phyloP scores from a whole-genome alignment of 2,329 filamentous ascomycete species.

The Cryphonectria parasitica region DNA sequence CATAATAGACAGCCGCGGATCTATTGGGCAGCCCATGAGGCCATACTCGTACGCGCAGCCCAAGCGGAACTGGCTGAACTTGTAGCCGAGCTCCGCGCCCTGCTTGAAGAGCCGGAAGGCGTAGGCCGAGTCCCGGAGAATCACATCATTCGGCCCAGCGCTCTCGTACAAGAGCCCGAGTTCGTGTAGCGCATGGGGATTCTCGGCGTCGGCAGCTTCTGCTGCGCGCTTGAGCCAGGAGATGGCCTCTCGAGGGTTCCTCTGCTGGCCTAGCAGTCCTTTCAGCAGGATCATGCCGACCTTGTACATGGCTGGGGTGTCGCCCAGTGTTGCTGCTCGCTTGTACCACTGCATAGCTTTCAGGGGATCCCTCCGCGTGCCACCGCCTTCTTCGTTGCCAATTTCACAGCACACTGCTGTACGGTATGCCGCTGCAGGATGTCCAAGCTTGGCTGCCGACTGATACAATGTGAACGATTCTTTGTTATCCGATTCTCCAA shows the following conservation, averaged over 20 bases:
- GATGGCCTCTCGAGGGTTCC: slow-evolving; percentile 82
- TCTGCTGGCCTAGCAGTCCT: slow-evolving; percentile 84
- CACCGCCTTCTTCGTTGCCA: slow-evolving; percentile 90
- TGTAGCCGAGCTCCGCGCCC: slow-evolving; percentile 88
- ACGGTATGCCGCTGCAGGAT: slow-evolving; percentile 85
- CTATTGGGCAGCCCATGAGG: slow-evolving; percentile 77
- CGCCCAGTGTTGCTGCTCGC: slow-evolving; percentile 85
- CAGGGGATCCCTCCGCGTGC: slow-evolving; percentile 84
- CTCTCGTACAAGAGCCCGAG: slow-evolving; percentile 70
- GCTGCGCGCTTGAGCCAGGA: slow-evolving; percentile 93
- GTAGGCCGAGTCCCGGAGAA: slow-evolving; percentile 81
- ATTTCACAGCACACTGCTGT: slow-evolving; percentile 98
- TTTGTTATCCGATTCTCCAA: slow-evolving; percentile 82
- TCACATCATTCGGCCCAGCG: slow-evolving; percentile 67
- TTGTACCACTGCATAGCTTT: slow-evolving; percentile 99
- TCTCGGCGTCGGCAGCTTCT: slow-evolving; percentile 83
- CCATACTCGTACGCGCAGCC: slow-evolving; percentile 92
- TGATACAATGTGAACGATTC: slow-evolving; percentile 95
- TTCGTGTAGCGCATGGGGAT: slow-evolving; percentile 94
- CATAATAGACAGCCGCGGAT: slow-evolving; percentile 82
- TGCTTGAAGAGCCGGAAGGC: slow-evolving; percentile 81
- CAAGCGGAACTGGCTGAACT: slow-evolving; percentile 89
- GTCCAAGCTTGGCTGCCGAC: slow-evolving; percentile 86
- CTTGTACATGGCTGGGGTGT: slow-evolving; percentile 97
- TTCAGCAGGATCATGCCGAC: slow-evolving; percentile 96